Evolutionary conservation across 495 filamentous ascomycete species (phyloP).

Genomic region (Delitschia confertaspora): DNA sequence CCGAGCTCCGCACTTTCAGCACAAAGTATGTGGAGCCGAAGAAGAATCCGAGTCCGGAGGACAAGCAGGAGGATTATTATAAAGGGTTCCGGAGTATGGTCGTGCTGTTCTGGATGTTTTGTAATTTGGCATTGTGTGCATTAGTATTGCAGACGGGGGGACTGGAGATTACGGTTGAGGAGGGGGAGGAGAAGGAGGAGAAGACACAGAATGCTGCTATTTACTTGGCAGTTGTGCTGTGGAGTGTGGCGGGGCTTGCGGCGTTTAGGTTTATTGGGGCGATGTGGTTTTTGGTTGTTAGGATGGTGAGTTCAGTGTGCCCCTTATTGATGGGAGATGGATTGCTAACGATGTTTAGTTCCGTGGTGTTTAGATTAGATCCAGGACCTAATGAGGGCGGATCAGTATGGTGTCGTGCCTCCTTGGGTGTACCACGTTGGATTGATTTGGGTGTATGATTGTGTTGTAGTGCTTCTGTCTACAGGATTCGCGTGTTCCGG

Average conservation of each 20-base stretch:
- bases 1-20: slow-evolving; percentile 67
- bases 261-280: slow-evolving; percentile 87
- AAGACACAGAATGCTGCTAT: slow-evolving; percentile 50
- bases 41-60: slow-evolving; percentile 48
- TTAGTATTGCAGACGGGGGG: slow-evolving; percentile 83
- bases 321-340: not conserved
- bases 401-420: too few relatives aligned
- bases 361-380: slow-evolving; percentile 31
- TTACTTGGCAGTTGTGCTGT: slow-evolving; percentile 86
- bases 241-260: slow-evolving; percentile 79
- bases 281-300: slow-evolving; percentile 88
- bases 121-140: slow-evolving; percentile 81
- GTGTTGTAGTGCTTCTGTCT: too few relatives aligned
- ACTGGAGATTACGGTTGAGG: slow-evolving; percentile 49
- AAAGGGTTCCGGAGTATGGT: slow-evolving; percentile 87
- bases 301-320: slow-evolving; percentile 58
- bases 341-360: slow-evolving; percentile 28
- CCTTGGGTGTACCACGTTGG: too few relatives aligned
- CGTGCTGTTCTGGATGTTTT: slow-evolving; percentile 93
- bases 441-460: too few relatives aligned
- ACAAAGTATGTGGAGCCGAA: slow-evolving; percentile 59
- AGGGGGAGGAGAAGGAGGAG: slow-evolving; percentile 36
- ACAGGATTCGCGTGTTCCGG: too few relatives aligned
- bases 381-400: not conserved
- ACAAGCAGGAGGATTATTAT: slow-evolving; percentile 97